Evolutionary conservation across 202 grass and related monocot species (phyloP), one percentile per base, ranked within the genome.

Genomic region (Alloteropsis angusta): DNA sequence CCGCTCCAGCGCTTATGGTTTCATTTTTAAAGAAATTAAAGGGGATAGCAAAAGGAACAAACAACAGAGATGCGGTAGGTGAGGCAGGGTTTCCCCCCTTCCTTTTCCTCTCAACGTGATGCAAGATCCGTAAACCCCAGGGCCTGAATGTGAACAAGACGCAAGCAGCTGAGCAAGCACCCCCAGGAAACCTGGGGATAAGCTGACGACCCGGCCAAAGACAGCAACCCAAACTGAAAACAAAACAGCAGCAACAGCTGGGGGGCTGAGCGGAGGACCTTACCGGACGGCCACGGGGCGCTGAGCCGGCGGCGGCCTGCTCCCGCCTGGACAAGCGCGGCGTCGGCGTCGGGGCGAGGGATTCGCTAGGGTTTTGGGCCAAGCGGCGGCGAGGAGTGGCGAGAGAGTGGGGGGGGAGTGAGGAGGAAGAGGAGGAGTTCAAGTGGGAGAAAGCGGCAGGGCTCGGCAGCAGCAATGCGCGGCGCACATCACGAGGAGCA

Each of bases 41-140:
- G 46, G 26, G 19, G 30, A 8, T 54, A 55, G 57, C 52, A 69
- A 58, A 87, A 72, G 71, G 56, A 39, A 72, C 81, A 60, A 39
- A 72, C 81, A 60, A 68, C 77, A 84, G 13, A 85, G 77, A 80
- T 81, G 80, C 39, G 57, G 85, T 79, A 44, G 82, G 69, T 79
- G 68, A n/a, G 69, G 68, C 58, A 14, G 70, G 70, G 54, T 70
- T 80, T 72, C 1, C 35, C 45, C 9, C 8, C 3, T 30, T 70
- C 2, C 3, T 85, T 61, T 60, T 47, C 16, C 1, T 28, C 8
- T 16, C 10, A n/a, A 75, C 68, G 53, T 70, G 76, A 84, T 80
- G 68, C 85, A 38, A 87, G 85, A 87, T 87, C 85, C 80, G 68
- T 62, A 79, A 87, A 79, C 60, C 85, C 26, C 52, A 3, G 52